phyloP scores from a whole-genome alignment of 352 stramenopile genomes.

The Globisporangium mamillatum region DNA sequence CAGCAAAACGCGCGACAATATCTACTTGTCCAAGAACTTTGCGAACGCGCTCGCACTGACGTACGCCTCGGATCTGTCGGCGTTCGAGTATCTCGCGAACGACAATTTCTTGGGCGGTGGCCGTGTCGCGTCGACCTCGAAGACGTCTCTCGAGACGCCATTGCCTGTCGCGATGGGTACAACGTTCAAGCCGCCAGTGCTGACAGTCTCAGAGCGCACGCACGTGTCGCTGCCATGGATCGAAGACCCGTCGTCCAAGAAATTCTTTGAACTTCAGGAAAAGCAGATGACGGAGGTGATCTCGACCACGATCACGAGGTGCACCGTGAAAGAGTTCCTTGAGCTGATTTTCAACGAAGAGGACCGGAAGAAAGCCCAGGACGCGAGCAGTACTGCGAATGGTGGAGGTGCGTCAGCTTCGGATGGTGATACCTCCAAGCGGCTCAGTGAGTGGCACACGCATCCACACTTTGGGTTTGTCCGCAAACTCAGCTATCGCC shows the following conservation, averaged over 20 bases:
- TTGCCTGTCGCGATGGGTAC: conserved; percentile 21
- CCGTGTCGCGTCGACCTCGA: background rate
- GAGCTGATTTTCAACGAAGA: conserved; percentile 43
- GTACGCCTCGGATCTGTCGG: conserved; percentile 66
- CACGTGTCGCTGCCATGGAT: conserved; percentile 52
- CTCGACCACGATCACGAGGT: conserved; percentile 38
- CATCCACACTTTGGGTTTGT: conserved; percentile 53
- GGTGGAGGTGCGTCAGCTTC: background rate
- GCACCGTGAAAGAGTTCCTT: conserved; percentile 37
- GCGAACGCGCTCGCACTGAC: conserved; percentile 54
- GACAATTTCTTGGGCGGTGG: background rate
- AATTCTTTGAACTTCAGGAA: conserved; percentile 49
- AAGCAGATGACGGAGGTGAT: conserved; percentile 51
- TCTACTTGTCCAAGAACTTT: conserved; percentile 76
- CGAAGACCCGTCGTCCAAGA: conserved; percentile 26
- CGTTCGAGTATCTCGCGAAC: conserved; percentile 32
- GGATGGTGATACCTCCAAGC: background rate
- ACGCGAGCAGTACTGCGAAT: background rate
- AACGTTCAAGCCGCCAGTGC: conserved; percentile 42
- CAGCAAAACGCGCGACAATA: conserved; percentile 21
- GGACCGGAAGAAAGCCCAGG: conserved; percentile 25
- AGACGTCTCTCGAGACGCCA: background rate
- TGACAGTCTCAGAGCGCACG: conserved; percentile 27
- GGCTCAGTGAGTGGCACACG: conserved; percentile 45
- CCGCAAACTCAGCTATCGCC: conserved; percentile 48